These are phyloP conservation scores for Coniochaeta sp. DNA, from an alignment of 2,329 filamentous ascomycete species.

Conservation along the genomic window DNA sequence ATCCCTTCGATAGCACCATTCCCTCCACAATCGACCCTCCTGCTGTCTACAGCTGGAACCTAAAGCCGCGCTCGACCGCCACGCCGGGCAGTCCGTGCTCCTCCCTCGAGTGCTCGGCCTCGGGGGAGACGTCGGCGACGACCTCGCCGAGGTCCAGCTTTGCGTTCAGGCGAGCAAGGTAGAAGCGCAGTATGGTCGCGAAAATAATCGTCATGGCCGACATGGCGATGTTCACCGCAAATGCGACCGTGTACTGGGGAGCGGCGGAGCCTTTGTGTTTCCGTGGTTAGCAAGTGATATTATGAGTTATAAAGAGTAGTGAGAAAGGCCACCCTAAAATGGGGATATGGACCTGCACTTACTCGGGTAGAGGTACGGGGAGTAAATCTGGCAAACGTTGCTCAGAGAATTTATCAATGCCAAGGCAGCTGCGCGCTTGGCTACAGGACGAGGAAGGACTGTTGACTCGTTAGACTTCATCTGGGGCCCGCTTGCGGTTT, in stretches of 20 bases:
- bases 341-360: too few relatives aligned
- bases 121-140: too few relatives aligned
- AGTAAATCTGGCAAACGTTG: slow-evolving; percentile 1
- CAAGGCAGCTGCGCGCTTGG: slow-evolving; percentile 2
- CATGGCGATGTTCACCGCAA: slow-evolving; percentile 2
- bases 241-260: slow-evolving; percentile 2
- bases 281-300: not conserved
- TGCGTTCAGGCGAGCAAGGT: slow-evolving; percentile 1
- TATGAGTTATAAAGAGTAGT: too few relatives aligned
- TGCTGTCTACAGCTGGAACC: not conserved
- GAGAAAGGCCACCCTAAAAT: too few relatives aligned
- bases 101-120: not conserved
- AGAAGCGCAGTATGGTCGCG: not conserved
- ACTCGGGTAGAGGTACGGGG: not conserved
- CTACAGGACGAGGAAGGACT: slow-evolving; percentile 1
- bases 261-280: not conserved
- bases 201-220: not conserved
- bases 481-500: too few relatives aligned
- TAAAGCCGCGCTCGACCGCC: not conserved
- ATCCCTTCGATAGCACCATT: too few relatives aligned
- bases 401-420: slow-evolving; percentile 3
- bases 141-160: not conserved
- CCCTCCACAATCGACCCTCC: too few relatives aligned
- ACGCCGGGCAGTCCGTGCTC: not conserved
- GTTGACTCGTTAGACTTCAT: too few relatives aligned